Evolutionary conservation across 495 filamentous ascomycete genomes (phyloP).

Genomic region (Trichoderma gamsii): DNA sequence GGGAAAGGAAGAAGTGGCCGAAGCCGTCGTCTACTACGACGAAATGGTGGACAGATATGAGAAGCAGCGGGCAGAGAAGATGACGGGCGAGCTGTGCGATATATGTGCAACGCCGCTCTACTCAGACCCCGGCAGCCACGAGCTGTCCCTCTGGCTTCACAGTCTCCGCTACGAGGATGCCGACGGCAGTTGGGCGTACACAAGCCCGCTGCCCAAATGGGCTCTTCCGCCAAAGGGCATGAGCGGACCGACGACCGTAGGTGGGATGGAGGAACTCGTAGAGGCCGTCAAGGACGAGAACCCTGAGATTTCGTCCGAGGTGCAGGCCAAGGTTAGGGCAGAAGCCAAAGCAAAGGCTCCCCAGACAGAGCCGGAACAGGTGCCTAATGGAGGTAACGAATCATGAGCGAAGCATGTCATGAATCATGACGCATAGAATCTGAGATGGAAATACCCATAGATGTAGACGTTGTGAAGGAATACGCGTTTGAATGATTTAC

Average conservation of each 20-base stretch:
- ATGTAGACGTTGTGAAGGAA: not conserved
- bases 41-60: conserved; percentile 84
- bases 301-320: conserved; percentile 10
- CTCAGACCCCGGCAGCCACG: conserved; percentile 81
- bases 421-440: not conserved
- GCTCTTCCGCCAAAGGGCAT: conserved; percentile 65
- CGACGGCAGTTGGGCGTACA: conserved; percentile 77
- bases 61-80: conserved; percentile 80
- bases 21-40: conserved; percentile 88
- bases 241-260: conserved; percentile 54
- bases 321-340: not conserved
- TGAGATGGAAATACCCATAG: not conserved
- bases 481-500: not conserved
- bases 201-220: conserved; percentile 79
- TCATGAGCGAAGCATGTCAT: not conserved
- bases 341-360: not conserved
- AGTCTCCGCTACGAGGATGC: conserved; percentile 79
- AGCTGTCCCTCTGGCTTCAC: conserved; percentile 90
- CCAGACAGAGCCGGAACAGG: not conserved
- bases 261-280: conserved; percentile 47
- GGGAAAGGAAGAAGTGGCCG: conserved; percentile 87
- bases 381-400: not conserved
- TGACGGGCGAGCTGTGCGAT: conserved; percentile 76
- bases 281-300: conserved; percentile 35
- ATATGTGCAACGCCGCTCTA: conserved; percentile 85